These are phyloP conservation scores for Hypoxylon rickii DNA, from an alignment of 495 filamentous ascomycete species.

Conservation along the genomic window DNA sequence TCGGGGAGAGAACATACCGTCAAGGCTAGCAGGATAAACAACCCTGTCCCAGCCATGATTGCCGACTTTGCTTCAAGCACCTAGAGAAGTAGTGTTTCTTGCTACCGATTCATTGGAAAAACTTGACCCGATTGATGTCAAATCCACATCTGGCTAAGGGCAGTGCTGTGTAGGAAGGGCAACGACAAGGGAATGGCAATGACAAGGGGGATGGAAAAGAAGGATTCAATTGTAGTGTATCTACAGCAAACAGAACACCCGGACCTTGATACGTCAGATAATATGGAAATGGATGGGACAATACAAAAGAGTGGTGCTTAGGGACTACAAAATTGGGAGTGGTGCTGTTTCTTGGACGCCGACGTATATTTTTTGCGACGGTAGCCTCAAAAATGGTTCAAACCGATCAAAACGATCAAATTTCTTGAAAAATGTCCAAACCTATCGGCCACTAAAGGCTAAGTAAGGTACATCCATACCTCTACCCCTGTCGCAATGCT, in stretches of 20 bases:
- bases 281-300: conserved; percentile 1
- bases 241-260: conserved; percentile 2
- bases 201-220: conserved; percentile 2
- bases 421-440: no score
- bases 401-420: no score
- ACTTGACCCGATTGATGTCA: not conserved
- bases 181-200: conserved; percentile 1
- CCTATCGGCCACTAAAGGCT: conserved; percentile 17
- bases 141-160: conserved; percentile 4
- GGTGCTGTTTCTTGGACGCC: not conserved
- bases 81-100: conserved; percentile 11
- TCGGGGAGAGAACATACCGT: conserved; percentile 46
- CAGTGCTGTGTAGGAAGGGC: not conserved
- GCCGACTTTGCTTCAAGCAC: conserved; percentile 25
- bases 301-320: not conserved
- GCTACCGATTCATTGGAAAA: conserved; percentile 39
- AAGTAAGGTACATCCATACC: not conserved
- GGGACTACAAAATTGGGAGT: not conserved
- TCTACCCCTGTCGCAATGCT: conserved; percentile 15
- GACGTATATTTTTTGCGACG: conserved; percentile 30
- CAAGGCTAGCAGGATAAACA: conserved; percentile 83
- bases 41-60: conserved; percentile 55
- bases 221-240: no score
- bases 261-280: conserved; percentile 1
- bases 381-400: conserved; percentile 29